These are phyloP conservation scores for Secale cereale DNA, from an alignment of 176 grass and related monocot species.

Conservation along the genomic window DNA sequence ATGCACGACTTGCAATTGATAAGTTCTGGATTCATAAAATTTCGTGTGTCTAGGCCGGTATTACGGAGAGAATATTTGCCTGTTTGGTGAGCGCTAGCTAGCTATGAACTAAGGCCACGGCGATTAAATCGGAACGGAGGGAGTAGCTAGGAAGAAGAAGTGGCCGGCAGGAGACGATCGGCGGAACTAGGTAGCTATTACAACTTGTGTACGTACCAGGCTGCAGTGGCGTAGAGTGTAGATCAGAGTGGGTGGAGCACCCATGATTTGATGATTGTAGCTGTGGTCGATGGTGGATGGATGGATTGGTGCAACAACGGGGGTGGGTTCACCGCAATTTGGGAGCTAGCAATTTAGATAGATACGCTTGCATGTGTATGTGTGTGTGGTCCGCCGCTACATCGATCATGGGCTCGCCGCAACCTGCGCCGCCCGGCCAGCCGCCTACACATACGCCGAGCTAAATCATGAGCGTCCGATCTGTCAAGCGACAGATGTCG, in stretches of 20 bases:
- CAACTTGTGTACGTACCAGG: neutral
- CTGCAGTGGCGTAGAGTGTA: neutral
- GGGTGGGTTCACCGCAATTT: neutral
- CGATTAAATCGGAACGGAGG: too few relatives aligned
- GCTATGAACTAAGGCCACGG: too few relatives aligned
- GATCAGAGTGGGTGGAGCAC: neutral
- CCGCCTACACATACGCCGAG: neutral
- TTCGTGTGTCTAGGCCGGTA: too few relatives aligned
- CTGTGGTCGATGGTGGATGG: neutral
- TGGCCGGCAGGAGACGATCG: neutral
- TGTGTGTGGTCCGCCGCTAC: neutral
- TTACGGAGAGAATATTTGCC: too few relatives aligned
- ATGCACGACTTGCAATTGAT: too few relatives aligned
- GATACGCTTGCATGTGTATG: neutral
- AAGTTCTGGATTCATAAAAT: too few relatives aligned
- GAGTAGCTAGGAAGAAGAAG: neutral
- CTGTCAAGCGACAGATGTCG: neutral
- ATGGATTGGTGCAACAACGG: neutral
- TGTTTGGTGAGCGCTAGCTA: too few relatives aligned
- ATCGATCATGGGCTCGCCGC: neutral
- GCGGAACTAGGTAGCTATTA: neutral
- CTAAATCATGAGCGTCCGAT: neutral
- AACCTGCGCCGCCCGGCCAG: neutral
- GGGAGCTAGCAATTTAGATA: neutral
- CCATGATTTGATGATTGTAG: neutral